phyloP scores from a whole-genome alignment of 2,329 filamentous ascomycete species.

The Apiospora arundinis region DNA sequence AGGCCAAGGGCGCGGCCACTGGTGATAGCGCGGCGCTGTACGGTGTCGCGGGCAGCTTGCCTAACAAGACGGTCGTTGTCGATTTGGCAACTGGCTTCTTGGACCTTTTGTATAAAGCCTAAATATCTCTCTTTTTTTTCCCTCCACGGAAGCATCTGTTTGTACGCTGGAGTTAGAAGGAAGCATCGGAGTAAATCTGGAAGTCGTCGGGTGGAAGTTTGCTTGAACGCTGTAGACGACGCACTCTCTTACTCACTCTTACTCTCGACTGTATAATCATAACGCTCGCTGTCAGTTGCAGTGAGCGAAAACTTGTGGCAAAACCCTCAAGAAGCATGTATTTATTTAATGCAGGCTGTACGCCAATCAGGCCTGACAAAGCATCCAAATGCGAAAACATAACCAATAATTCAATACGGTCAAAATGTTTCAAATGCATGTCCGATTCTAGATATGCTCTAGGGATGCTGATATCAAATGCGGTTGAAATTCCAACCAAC shows the following conservation, averaged over 20 bases:
- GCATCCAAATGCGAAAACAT: neutral
- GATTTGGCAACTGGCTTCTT: conserved; percentile 90
- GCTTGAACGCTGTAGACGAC: neutral
- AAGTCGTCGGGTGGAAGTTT: neutral
- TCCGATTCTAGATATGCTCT: neutral
- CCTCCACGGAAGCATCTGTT: neutral
- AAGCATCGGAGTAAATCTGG: neutral
- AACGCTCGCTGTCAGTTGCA: neutral
- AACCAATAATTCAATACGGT: neutral
- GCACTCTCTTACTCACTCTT: neutral
- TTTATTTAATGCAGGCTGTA: neutral
- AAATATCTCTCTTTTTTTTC: conserved; percentile 31
- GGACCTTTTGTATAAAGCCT: conserved; percentile 91
- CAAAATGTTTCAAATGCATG: neutral
- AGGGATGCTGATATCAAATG: neutral
- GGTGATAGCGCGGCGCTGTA: conserved; percentile 90
- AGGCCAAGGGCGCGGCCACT: conserved; percentile 69
- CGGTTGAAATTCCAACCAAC: neutral
- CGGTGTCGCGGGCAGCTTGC: conserved; percentile 91
- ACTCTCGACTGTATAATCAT: neutral
- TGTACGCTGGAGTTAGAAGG: neutral
- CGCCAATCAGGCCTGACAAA: neutral
- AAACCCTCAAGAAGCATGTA: neutral
- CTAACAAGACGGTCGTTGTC: conserved; percentile 93
- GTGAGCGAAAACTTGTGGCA: neutral